phyloP scores from a whole-genome alignment of 106 monocot species.

The Platanthera guangdongensis region DNA sequence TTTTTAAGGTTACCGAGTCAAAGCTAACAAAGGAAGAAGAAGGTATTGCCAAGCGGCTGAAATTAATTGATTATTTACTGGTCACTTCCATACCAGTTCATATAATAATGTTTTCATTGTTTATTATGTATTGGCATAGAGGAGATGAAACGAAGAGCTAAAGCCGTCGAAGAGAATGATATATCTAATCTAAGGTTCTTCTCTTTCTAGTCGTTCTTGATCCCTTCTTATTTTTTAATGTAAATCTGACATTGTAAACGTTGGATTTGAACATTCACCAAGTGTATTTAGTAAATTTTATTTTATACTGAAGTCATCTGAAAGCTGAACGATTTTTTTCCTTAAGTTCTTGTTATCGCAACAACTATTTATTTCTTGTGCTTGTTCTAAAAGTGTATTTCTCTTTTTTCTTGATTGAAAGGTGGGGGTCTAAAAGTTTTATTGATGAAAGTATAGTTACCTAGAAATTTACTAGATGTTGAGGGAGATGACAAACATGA shows the following conservation, averaged over 20 bases:
- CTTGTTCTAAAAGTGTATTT: not conserved
- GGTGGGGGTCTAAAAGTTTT: not conserved
- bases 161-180: slow-evolving; percentile 72
- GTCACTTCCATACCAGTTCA: not conserved
- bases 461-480: not conserved
- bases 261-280: not conserved
- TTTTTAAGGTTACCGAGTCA: slow-evolving; percentile 50
- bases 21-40: slow-evolving; percentile 74
- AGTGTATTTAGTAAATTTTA: not conserved
- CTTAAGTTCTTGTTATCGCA: not conserved
- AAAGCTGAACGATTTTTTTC: not conserved
- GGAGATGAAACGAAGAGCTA: slow-evolving; percentile 52
- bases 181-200: slow-evolving; percentile 50
- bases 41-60: slow-evolving; percentile 36
- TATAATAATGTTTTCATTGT: not conserved
- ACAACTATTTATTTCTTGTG: not conserved
- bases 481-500: not conserved
- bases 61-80: not conserved
- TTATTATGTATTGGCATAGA: slow-evolving; percentile 31
- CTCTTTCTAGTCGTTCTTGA: slow-evolving; percentile 4
- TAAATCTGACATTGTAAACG: not conserved
- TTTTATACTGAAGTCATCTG: not conserved
- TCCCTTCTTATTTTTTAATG: not conserved
- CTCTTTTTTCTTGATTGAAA: not conserved
- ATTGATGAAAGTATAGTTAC: not conserved